Evolutionary conservation across 2,329 filamentous ascomycete species (phyloP).

Genomic region (Sphaceloma murrayae): DNA sequence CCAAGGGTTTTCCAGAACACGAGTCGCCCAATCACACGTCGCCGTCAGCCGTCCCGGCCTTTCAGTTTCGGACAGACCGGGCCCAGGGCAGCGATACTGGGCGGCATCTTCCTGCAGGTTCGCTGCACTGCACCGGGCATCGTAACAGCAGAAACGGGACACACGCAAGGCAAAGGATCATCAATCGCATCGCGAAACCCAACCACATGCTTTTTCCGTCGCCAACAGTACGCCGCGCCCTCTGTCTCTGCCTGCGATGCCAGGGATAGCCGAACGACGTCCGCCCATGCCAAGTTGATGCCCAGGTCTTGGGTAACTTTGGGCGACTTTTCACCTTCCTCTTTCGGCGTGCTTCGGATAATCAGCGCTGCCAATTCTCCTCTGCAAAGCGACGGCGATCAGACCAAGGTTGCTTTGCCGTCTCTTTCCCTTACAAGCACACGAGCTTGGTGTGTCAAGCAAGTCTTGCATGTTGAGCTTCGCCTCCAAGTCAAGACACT

Average conservation of each 20-base stretch:
- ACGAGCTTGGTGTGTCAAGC: constrained; percentile 5
- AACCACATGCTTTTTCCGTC: constrained; percentile 15
- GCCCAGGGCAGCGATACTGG: background rate
- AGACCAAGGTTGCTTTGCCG: constrained; percentile 12
- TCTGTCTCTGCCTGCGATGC: no score
- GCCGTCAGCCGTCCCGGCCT: background rate
- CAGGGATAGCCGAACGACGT: constrained; percentile 14
- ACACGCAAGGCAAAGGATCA: constrained; percentile 8
- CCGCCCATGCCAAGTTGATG: constrained; percentile 7
- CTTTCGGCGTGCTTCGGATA: background rate
- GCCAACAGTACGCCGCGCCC: background rate
- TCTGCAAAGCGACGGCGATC: constrained; percentile 2
- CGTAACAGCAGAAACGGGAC: no score
- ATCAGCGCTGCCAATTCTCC: no score
- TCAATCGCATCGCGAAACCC: no score
- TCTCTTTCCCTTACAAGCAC: constrained; percentile 7
- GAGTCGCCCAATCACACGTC: constrained; percentile 1
- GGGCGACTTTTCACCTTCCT: background rate
- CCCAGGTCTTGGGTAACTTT: constrained; percentile 8
- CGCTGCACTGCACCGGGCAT: no score
- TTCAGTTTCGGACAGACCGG: constrained; percentile 11
- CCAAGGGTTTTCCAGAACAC: constrained; percentile 8
- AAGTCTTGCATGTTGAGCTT: background rate
- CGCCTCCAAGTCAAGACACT: constrained; percentile 4
- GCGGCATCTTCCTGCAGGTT: constrained; percentile 4